A percentile compares a stretch with the other conserved stretches of the same genome.
Evolutionary conservation across 2,329 filamentous ascomycete species (phyloP).

Genomic region (Periconia sp.): DNA sequence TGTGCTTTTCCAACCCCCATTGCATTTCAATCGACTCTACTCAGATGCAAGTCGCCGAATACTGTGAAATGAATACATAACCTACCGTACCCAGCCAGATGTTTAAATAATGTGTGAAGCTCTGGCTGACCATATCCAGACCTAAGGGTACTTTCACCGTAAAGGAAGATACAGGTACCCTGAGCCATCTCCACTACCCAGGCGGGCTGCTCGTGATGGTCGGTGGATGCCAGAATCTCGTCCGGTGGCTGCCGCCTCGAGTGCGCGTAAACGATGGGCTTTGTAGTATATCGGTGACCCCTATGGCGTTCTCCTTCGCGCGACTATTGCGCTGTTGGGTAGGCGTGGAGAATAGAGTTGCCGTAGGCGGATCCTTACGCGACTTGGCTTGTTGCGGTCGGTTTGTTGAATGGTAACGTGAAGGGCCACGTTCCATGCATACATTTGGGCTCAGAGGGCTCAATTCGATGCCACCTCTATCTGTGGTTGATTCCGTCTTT

Average conservation of each 20-base stretch:
- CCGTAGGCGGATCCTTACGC: not conserved
- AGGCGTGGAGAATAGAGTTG: not conserved
- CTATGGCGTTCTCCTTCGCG: not conserved
- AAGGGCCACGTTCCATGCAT: slow-evolving; percentile 35
- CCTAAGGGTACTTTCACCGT: no score
- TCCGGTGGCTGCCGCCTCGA: not conserved
- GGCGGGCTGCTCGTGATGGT: not conserved
- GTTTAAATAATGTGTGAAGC: no score
- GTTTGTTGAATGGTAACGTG: slow-evolving; percentile 16
- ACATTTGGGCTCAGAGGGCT: slow-evolving; percentile 37
- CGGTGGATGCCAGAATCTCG: not conserved
- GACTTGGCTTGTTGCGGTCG: slow-evolving; percentile 1
- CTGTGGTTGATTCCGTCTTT: no score
- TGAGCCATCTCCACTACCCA: not conserved
- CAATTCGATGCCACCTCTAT: slow-evolving; percentile 19
- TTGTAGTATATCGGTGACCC: not conserved
- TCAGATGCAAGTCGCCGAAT: no score
- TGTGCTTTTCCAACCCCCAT: no score
- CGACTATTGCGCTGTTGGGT: not conserved
- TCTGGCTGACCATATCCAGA: no score
- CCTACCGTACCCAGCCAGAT: no score
- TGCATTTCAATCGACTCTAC: no score
- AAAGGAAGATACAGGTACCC: no score
- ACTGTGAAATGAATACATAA: no score
- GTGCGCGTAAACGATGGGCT: not conserved